A percentile compares a stretch with the other conserved stretches of the same genome.
Conservation (phyloP, 1,284 basidiomycete genomes). For the Mycena citricolor region DNA sequence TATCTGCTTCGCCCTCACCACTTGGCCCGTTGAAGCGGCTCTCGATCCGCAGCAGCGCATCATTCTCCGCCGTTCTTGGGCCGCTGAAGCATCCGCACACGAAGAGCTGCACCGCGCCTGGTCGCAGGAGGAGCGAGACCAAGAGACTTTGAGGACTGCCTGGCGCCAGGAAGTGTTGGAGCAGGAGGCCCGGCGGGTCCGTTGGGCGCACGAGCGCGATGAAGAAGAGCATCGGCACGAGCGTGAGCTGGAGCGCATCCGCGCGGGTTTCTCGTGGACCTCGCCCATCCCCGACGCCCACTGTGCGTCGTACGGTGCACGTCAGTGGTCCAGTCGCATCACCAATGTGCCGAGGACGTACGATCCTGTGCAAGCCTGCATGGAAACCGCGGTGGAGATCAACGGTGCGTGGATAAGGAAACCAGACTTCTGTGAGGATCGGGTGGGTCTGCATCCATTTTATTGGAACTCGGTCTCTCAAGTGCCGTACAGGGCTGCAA, state of each 20-base stretch:
- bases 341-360: conserved; percentile 20
- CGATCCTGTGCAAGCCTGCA: conserved; percentile 27
- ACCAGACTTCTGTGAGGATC: conserved; percentile 31
- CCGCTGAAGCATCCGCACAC: too few species aligned
- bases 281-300: conserved; percentile 18
- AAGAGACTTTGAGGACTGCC: too few species aligned
- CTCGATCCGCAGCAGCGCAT: too few species aligned
- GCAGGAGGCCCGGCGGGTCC: too few species aligned
- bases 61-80: too few species aligned
- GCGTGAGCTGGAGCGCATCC: conserved; percentile 5
- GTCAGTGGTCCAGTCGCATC: conserved; percentile 31
- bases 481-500: conserved; percentile 25
- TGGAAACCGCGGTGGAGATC: conserved; percentile 29
- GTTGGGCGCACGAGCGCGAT: conserved; percentile 6
- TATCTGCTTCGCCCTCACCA: too few species aligned
- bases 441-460: conserved; percentile 20
- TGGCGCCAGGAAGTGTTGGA: too few species aligned
- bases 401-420: conserved; percentile 24
- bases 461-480: background rate
- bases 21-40: too few species aligned
- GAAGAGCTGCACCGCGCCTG: too few species aligned
- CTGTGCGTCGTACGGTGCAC: conserved; percentile 30
- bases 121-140: too few species aligned
- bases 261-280: conserved; percentile 7
- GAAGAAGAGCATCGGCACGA: background rate